A percentile compares a stretch with the other conserved stretches of the same genome.
phyloP scores from a whole-genome alignment of 768 basidiomycete species.

The Boletus pseudo-olivaceus region DNA sequence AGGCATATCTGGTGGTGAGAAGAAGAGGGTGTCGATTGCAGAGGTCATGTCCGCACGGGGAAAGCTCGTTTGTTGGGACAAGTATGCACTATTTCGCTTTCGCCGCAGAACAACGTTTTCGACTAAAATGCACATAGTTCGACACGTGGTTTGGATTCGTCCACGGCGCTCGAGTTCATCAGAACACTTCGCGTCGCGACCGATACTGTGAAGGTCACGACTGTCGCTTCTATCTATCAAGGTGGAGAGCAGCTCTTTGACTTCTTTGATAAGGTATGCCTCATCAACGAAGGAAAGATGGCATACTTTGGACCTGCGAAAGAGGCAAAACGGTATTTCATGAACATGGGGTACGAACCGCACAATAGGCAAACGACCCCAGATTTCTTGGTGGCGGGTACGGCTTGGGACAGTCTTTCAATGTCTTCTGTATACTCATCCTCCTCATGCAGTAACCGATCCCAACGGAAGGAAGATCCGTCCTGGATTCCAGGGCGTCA shows the following conservation, averaged over 20 bases:
- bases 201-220: constrained; percentile 50
- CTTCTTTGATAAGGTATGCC: constrained; percentile 53
- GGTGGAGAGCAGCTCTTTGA: constrained; percentile 66
- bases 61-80: constrained; percentile 68
- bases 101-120: not conserved
- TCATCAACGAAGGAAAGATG: constrained; percentile 9
- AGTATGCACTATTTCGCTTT: constrained; percentile 42
- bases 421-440: not conserved
- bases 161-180: constrained; percentile 71
- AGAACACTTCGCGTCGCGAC: constrained; percentile 62
- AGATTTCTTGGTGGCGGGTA: constrained; percentile 52
- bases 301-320: constrained; percentile 3
- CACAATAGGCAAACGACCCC: constrained; percentile 55
- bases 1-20: constrained; percentile 75
- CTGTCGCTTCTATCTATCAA: constrained; percentile 83
- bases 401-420: constrained; percentile 28
- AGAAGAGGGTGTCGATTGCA: constrained; percentile 78
- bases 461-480: constrained; percentile 53
- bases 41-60: constrained; percentile 59
- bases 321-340: constrained; percentile 1
- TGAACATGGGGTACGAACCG: constrained; percentile 40
- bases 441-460: constrained; percentile 44
- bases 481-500: constrained; percentile 34
- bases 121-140: constrained; percentile 39
- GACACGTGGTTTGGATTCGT: constrained; percentile 62